Conservation (phyloP, 2,329 filamentous ascomycete species). For the Orbilia javanica region DNA sequence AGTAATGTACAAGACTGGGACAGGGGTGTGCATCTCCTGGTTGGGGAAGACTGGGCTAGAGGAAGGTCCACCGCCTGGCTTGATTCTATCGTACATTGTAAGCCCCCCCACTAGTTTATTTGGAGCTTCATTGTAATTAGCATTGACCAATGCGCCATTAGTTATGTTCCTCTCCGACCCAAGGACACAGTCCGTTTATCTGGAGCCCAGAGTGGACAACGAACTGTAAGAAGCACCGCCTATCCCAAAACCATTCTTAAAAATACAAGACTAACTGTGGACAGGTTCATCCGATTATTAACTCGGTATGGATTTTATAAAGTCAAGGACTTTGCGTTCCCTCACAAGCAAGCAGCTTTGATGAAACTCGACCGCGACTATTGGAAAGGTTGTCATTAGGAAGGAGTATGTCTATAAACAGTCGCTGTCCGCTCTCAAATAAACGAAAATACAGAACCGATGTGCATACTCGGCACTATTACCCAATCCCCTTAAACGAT, state of each 20-base stretch:
- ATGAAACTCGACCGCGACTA: slow-evolving; percentile 62
- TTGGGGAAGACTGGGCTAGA: slow-evolving; percentile 92
- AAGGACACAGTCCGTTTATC: slow-evolving; percentile 81
- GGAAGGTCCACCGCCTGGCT: slow-evolving; percentile 85
- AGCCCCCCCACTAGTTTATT: slow-evolving; percentile 73
- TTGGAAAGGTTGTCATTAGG: slow-evolving; percentile 60
- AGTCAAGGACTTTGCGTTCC: slow-evolving; percentile 85
- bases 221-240: slow-evolving; percentile 72
- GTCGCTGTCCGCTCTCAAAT: too few relatives aligned
- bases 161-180: slow-evolving; percentile 62
- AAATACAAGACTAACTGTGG: not conserved
- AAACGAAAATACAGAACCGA: too few relatives aligned
- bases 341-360: slow-evolving; percentile 75
- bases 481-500: too few relatives aligned
- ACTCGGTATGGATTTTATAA: slow-evolving; percentile 83
- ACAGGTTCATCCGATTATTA: slow-evolving; percentile 78
- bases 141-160: slow-evolving; percentile 29
- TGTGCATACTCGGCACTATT: too few relatives aligned
- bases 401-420: not conserved
- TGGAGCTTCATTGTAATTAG: too few relatives aligned
- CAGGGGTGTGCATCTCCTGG: slow-evolving; percentile 85
- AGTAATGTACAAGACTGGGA: slow-evolving; percentile 82
- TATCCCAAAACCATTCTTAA: not conserved
- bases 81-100: slow-evolving; percentile 87
- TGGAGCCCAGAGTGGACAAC: slow-evolving; percentile 95